Evolutionary conservation across 1,284 basidiomycete genomes (phyloP), one percentile per base, ranked within the genome.

Genomic region (Earliella scabrosa): DNA sequence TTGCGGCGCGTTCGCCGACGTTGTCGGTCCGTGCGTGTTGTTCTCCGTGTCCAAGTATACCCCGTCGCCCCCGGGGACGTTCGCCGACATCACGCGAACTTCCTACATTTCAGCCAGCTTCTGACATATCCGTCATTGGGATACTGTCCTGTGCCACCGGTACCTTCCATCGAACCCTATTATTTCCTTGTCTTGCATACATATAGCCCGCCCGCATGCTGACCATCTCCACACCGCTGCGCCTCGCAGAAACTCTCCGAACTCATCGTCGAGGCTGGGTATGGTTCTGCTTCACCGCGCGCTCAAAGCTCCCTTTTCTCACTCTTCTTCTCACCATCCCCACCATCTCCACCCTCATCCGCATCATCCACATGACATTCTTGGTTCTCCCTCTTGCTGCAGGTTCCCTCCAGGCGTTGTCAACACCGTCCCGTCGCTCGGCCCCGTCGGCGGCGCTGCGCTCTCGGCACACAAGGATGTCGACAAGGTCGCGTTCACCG

Each of bases 351-450:
- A 23, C 7, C 23, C 23, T 11, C 26, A 44, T 23, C 29, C 34
- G 1, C 46, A 20, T 16, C 31, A 27, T 38, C 16, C 40, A 26
- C 65, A 63, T 31, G n/a, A 47, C 40, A 21, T 36, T 26, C 45
- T 32, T 31, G 23, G 29, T 63, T 55, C 53, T 53, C 54, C 52
- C 54, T 63, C 24, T 59, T 54, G 48, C 64, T 26, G 62, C 58
- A 94, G 94, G 24, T 93, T 95, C 72, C 96, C 96, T 3, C 85
- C 93, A 9, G 95, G 96, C 57, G 95, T 97, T n/a, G 71, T 98
- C 65, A 97, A 97, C 76, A 90, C 91, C 27, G 79, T 95, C 18
- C 86, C 89, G 4, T 94, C 95, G 31, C 81, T 91, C 54, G 97
- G 97, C 21, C 69, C 79, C 47, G 79, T 93, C 47, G 95, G 93